These are phyloP conservation scores for Blepharisma stoltei DNA, from an alignment of 73 alveolate genomes.

Conservation along the genomic window DNA sequence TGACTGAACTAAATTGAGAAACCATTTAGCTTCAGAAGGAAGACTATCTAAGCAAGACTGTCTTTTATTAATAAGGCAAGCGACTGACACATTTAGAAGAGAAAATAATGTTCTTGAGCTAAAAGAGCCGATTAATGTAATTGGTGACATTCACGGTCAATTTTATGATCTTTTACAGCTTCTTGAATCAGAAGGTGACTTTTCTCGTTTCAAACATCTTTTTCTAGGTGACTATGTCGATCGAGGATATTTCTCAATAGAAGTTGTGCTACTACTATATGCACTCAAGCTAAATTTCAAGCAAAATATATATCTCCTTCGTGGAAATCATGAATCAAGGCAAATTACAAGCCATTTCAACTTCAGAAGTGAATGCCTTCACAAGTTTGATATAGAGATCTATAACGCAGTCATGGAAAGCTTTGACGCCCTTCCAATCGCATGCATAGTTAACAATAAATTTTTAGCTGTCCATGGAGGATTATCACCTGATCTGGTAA, in stretches of 20 bases:
- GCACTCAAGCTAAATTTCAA: constrained; percentile 64
- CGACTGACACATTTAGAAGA: neutral
- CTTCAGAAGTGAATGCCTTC: constrained; percentile 54
- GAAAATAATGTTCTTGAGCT: constrained; percentile 56
- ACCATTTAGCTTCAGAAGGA: constrained; percentile 59
- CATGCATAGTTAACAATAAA: constrained; percentile 66
- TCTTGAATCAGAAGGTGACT: constrained; percentile 71
- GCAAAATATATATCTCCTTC: constrained; percentile 48
- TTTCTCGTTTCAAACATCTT: constrained; percentile 72
- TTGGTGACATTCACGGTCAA: constrained; percentile 80
- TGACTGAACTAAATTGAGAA: constrained; percentile 52
- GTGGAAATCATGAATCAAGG: constrained; percentile 44
- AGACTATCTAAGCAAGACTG: constrained; percentile 46
- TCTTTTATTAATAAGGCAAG: constrained; percentile 29
- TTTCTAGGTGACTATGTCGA: constrained; percentile 88
- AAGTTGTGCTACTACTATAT: constrained; percentile 59
- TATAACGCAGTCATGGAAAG: constrained; percentile 45
- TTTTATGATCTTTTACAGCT: constrained; percentile 62
- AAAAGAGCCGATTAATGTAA: constrained; percentile 59
- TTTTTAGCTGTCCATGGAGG: constrained; percentile 84
- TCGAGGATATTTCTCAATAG: constrained; percentile 79
- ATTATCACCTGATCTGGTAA: constrained; percentile 71
- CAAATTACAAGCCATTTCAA: constrained; percentile 66
- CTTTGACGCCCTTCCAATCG: constrained; percentile 65
- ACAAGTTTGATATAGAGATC: constrained; percentile 57